Conservation (phyloP, 2,329 filamentous ascomycete species). For the Lecanicillium sp. region DNA sequence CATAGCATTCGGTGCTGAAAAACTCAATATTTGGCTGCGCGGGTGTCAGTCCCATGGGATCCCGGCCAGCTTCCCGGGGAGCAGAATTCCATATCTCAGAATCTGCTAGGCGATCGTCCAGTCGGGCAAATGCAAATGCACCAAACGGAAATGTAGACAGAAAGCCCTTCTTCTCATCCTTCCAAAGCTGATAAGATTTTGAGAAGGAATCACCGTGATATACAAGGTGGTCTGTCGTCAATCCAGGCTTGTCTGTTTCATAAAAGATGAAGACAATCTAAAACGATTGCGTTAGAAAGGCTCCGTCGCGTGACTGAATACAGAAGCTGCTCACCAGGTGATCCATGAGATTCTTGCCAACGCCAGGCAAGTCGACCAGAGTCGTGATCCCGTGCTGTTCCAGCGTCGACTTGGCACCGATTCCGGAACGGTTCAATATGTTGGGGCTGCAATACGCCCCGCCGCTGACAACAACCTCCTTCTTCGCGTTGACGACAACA, state of each 20-base stretch:
- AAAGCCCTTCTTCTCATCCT: slow-evolving; percentile 49
- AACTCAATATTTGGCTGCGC: slow-evolving; percentile 55
- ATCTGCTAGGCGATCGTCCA: slow-evolving; percentile 50
- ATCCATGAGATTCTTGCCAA: slow-evolving; percentile 44
- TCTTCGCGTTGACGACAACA: slow-evolving; percentile 30
- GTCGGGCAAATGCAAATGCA: slow-evolving; percentile 52
- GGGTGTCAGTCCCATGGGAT: slow-evolving; percentile 53
- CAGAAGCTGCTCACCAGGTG: slow-evolving; percentile 25
- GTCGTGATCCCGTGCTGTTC: slow-evolving; percentile 32
- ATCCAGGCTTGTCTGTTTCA: slow-evolving; percentile 40
- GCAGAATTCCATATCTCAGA: slow-evolving; percentile 47
- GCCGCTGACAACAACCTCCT: slow-evolving; percentile 31
- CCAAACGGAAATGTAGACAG: slow-evolving; percentile 57
- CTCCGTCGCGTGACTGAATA: slow-evolving; percentile 1
- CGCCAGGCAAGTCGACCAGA: slow-evolving; percentile 35
- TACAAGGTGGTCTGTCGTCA: slow-evolving; percentile 47
- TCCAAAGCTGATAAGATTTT: slow-evolving; percentile 46
- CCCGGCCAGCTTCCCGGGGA: slow-evolving; percentile 39
- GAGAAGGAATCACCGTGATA: slow-evolving; percentile 45
- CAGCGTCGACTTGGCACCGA: slow-evolving; percentile 36
- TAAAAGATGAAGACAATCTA: slow-evolving; percentile 54
- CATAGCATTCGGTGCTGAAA: slow-evolving; percentile 56
- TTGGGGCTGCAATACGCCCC: slow-evolving; percentile 45
- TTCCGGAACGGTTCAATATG: slow-evolving; percentile 44
- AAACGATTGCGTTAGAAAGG: slow-evolving; percentile 6